Evolutionary conservation across 2,329 filamentous ascomycete genomes (phyloP).

Genomic region (Pestalotiopsis sp.): DNA sequence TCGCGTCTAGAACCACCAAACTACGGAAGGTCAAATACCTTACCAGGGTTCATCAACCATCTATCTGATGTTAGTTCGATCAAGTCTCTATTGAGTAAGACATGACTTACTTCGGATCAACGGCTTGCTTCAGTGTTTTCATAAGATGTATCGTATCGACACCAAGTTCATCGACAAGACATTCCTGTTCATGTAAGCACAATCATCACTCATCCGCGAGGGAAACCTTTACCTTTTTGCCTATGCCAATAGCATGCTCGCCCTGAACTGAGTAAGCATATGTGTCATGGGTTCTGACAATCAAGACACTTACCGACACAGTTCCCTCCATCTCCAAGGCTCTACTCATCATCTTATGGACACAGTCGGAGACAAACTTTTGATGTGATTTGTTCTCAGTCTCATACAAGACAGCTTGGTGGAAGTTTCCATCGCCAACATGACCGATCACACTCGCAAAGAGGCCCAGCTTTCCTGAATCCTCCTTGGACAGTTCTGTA

Average conservation of each 20-base stretch:
- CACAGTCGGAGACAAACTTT: slow-evolving; percentile 45
- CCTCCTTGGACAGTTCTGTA: slow-evolving; percentile 56
- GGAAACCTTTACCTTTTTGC: slow-evolving; percentile 49
- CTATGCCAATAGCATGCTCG: slow-evolving; percentile 65
- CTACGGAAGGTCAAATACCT: slow-evolving; percentile 6
- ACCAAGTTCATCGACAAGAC: slow-evolving; percentile 10
- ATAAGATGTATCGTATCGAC: slow-evolving; percentile 7
- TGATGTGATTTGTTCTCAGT: slow-evolving; percentile 50
- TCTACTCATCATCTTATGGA: slow-evolving; percentile 66
- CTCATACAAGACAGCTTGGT: slow-evolving; percentile 43
- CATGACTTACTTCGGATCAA: slow-evolving; percentile 7
- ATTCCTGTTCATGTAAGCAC: background rate
- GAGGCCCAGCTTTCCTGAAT: slow-evolving; percentile 57
- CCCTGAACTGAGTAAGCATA: slow-evolving; percentile 23
- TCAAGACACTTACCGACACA: slow-evolving; percentile 42
- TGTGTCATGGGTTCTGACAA: slow-evolving; percentile 21
- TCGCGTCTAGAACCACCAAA: background rate
- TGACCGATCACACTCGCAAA: slow-evolving; percentile 65
- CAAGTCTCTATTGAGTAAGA: background rate
- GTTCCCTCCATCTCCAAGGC: slow-evolving; percentile 71
- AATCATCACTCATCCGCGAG: background rate
- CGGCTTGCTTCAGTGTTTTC: slow-evolving; percentile 6
- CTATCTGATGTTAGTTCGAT: background rate
- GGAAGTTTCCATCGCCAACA: slow-evolving; percentile 71
- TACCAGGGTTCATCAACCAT: slow-evolving; percentile 13